Evolutionary conservation across 2,329 filamentous ascomycete genomes (phyloP), one percentile per base, ranked within the genome.

Genomic region (Hypoxylon sp.): DNA sequence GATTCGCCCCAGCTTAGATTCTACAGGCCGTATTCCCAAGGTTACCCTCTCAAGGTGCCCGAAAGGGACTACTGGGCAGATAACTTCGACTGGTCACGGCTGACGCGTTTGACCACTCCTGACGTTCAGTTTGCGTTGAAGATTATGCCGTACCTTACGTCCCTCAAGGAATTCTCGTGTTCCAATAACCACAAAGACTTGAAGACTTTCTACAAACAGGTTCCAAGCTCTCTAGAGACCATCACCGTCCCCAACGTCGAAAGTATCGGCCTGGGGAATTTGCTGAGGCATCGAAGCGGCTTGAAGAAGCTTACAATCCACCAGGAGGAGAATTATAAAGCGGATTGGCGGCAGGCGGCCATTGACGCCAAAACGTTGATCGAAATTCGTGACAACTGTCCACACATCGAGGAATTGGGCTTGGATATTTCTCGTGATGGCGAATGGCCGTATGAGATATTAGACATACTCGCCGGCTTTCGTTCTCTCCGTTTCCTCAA

Each of bases 31-130:
- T 44, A 22, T 20, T 44, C 40, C 10, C 40, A 44, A 44, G 40
- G 40, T 3, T 44, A 44, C 6, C 40, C 17, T 22, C 40, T 44
- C 40, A 22, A 44, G 17, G 17, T 44, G 17, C 3, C 20, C 5
- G 67, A 70, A 35, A 27, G 3, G 48, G 51, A 58, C 33, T 70
- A 61, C 46, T 70, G 67, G 67, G 64, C 64, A 17, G 22, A 37
- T 6, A 44, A 10, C 8, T 70, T 70, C 57, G 56, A 64, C 35
- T 70, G 64, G 64, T 67, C 67, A 1, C 59, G 48, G 11, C 56
- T 70, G 5, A 31, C 49, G 14, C 20, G n/a, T 25, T 46, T 70
- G 11, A 17, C 25, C 6, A 64, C 35, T 6, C 2, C 20, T 31
- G 11, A 46, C 2, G 13, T 10, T 1, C 7, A 22, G 14, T 10